A percentile compares a stretch with the other conserved stretches of the same genome.
Evolutionary conservation across 495 filamentous ascomycete species (phyloP).

Genomic region (Lentithecium fluviatile): DNA sequence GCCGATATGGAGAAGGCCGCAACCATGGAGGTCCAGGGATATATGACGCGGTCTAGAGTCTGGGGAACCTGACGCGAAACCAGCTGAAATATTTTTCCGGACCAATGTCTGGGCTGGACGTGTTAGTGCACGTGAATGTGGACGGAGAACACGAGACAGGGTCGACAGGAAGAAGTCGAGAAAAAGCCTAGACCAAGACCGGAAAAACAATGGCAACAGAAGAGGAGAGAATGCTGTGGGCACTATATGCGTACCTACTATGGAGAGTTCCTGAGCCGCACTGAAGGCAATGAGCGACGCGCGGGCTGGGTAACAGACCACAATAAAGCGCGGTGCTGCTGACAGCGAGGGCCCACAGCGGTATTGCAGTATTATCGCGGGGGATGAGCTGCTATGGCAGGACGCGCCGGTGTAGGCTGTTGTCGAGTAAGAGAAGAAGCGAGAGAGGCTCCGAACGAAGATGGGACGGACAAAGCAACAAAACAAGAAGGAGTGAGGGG

Average conservation of each 20-base stretch:
- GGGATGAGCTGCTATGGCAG: constrained; percentile 10
- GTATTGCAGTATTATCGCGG: constrained; percentile 13
- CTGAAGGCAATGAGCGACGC: constrained; percentile 27
- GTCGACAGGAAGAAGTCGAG: constrained; percentile 3
- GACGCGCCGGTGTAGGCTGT: neutral
- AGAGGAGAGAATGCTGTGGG: constrained; percentile 22
- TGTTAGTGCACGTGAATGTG: constrained; percentile 31
- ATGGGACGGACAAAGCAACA: constrained; percentile 12
- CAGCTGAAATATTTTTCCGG: constrained; percentile 25
- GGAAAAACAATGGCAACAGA: constrained; percentile 25
- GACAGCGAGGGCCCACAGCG: constrained; percentile 12
- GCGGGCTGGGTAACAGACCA: constrained; percentile 19
- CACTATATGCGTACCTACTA: constrained; percentile 35
- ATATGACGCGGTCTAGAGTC: constrained; percentile 26
- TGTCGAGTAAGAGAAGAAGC: constrained; percentile 9
- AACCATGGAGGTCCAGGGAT: constrained; percentile 32
- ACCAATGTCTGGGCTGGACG: constrained; percentile 15
- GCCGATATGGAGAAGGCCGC: constrained; percentile 13
- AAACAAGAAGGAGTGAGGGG: constrained; percentile 1
- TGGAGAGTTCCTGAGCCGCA: constrained; percentile 24
- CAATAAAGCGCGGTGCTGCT: constrained; percentile 17
- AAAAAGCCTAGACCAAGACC: constrained; percentile 16
- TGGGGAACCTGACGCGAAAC: constrained; percentile 30
- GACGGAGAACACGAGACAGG: constrained; percentile 4
- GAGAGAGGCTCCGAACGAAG: constrained; percentile 7